A percentile compares a stretch with the other conserved stretches of the same genome.
Evolutionary conservation across 78 protist species (phyloP).

Genomic region (slime mould (Dictyostelium discoideum)): DNA sequence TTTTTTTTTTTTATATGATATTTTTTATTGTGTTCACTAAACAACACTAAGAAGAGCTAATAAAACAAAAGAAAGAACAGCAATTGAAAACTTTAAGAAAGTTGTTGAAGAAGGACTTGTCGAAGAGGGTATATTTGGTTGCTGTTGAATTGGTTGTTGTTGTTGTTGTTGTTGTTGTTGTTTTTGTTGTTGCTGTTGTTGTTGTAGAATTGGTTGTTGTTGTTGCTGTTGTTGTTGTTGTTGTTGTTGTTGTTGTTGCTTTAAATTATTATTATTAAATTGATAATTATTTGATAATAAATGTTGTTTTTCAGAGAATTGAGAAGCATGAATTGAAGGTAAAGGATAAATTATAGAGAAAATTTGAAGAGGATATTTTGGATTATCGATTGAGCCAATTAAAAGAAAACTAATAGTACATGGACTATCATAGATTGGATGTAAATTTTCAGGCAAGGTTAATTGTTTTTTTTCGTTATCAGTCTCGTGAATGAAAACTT

Average conservation of each 20-base stretch:
- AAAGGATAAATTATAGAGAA: constrained; percentile 7
- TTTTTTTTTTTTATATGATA: background rate
- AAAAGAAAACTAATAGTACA: constrained; percentile 10
- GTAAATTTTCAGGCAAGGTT: constrained; percentile 10
- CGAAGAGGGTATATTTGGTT: background rate
- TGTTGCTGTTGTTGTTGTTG: background rate
- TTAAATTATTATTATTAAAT: background rate
- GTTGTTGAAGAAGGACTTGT: constrained; percentile 21
- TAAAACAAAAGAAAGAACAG: constrained; percentile 39
- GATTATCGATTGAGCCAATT: constrained; percentile 9
- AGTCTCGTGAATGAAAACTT: constrained; percentile 32
- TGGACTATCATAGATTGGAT: background rate
- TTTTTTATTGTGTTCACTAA: background rate
- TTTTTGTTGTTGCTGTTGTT: background rate
- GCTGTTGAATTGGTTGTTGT: background rate
- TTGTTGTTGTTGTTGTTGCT: background rate
- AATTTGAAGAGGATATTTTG: constrained; percentile 18
- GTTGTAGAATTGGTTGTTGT: background rate
- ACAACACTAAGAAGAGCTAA: constrained; percentile 33
- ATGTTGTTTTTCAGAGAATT: background rate
- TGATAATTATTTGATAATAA: background rate
- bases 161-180: background rate
- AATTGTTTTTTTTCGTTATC: background rate
- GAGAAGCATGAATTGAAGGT: background rate
- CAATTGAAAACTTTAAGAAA: constrained; percentile 24